Conservation (phyloP, 2,329 filamentous ascomycete species). For the Chaetomium globosum region DNA sequence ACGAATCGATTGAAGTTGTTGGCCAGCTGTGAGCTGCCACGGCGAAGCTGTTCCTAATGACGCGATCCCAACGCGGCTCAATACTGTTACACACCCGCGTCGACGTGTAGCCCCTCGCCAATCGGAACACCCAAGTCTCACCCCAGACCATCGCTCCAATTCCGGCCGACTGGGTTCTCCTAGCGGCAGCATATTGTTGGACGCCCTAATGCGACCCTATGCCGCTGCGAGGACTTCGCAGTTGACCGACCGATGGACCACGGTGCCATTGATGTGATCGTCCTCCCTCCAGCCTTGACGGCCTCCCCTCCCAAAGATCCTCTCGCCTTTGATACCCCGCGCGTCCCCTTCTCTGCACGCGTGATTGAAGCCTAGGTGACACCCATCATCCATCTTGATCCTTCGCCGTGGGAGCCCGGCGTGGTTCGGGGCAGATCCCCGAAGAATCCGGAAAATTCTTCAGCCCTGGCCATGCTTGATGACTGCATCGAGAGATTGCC, state of each 20-base stretch:
- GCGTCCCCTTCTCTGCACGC: neutral
- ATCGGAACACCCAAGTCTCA: conserved; percentile 30
- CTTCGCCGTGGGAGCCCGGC: conserved; percentile 2
- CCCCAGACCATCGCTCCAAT: conserved; percentile 26
- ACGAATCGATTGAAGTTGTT: neutral
- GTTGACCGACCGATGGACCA: conserved; percentile 1
- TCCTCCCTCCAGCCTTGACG: neutral
- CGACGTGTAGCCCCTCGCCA: conserved; percentile 33
- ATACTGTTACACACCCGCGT: conserved; percentile 25
- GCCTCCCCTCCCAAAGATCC: neutral
- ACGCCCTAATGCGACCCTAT: conserved; percentile 10
- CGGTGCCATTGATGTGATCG: neutral
- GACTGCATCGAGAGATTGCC: conserved; percentile 18
- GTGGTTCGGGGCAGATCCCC: neutral
- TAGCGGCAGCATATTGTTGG: conserved; percentile 27
- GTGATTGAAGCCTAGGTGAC: neutral
- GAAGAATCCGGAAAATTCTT: conserved; percentile 13
- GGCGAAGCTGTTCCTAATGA: conserved; percentile 27
- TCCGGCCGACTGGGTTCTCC: conserved; percentile 28
- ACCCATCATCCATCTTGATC: conserved; percentile 7
- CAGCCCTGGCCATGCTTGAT: conserved; percentile 17
- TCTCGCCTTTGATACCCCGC: neutral
- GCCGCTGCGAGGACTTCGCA: neutral
- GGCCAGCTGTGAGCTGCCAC: neutral
- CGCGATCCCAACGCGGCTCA: conserved; percentile 34